Conservation (phyloP, 106 monocot species). For the Cymbidium sinense region DNA sequence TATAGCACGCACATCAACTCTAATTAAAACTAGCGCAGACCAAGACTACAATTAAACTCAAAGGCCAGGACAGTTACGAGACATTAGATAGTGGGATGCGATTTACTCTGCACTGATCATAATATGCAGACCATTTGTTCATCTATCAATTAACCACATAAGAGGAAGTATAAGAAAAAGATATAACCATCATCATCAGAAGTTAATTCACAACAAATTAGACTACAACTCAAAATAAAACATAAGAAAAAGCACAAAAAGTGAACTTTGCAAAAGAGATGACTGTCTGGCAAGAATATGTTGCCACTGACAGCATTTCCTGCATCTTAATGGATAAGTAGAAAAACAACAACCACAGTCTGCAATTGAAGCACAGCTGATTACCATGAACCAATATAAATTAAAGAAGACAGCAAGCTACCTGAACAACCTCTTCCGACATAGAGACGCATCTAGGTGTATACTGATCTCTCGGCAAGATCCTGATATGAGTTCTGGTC, state of each 20-base stretch:
- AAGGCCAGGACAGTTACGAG: not conserved
- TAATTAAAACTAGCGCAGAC: not conserved
- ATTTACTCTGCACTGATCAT: not conserved
- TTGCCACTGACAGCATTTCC: not conserved
- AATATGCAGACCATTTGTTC: not conserved
- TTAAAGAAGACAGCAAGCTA: slow-evolving; percentile 9
- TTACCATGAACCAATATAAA: not conserved
- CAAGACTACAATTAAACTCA: not conserved
- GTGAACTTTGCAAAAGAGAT: not conserved
- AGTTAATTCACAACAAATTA: not conserved
- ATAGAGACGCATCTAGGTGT: slow-evolving; percentile 71
- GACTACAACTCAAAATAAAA: not conserved
- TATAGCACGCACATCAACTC: not conserved
- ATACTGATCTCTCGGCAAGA: slow-evolving; percentile 76
- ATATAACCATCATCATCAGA: not conserved
- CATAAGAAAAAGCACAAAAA: slow-evolving; percentile 3
- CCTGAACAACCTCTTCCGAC: slow-evolving; percentile 93
- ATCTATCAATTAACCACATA: not conserved
- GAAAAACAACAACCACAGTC: not conserved
- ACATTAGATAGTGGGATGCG: not conserved
- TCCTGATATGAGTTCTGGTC: slow-evolving; percentile 91
- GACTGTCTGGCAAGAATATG: not conserved
- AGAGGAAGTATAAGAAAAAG: not conserved
- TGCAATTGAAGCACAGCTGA: not conserved
- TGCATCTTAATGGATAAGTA: not conserved